phyloP scores from a whole-genome alignment of 257 asterid genomes.

The Paraleonurus japonicus region DNA sequence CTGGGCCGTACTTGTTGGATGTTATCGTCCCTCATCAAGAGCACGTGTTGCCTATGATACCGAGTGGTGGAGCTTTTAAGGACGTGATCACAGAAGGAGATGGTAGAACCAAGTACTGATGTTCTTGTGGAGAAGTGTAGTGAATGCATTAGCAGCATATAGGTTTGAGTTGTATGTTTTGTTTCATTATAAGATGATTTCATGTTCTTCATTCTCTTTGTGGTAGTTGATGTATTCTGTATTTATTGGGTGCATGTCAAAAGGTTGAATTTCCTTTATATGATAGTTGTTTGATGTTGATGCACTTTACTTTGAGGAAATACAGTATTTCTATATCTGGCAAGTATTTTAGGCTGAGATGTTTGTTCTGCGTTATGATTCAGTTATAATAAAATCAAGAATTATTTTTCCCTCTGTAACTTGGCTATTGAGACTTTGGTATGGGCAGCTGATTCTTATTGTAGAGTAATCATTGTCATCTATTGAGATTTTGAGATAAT shows the following conservation, averaged over 20 bases:
- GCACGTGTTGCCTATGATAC: constrained; percentile 87
- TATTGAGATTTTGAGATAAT: neutral
- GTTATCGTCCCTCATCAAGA: constrained; percentile 84
- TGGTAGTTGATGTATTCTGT: neutral
- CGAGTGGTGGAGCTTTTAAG: constrained; percentile 72
- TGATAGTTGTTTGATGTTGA: neutral
- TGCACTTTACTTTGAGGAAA: constrained; percentile 3
- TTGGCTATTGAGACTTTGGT: too few relatives aligned
- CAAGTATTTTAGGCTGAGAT: neutral
- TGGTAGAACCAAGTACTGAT: constrained; percentile 53
- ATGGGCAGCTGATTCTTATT: too few relatives aligned
- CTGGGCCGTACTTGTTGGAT: constrained; percentile 78
- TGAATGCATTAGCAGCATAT: neutral
- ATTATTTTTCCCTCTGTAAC: too few relatives aligned
- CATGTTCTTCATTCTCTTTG: neutral
- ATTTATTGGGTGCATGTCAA: neutral
- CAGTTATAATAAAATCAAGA: too few relatives aligned
- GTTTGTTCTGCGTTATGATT: too few relatives aligned
- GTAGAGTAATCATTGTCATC: too few relatives aligned
- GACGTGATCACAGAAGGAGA: constrained; percentile 81
- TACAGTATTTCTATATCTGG: neutral
- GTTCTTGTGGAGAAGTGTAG: constrained; percentile 26
- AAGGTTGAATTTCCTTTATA: neutral
- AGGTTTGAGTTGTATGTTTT: neutral
- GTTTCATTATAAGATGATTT: neutral